Percentiles rank a stretch among this genome's conserved stretches.
Evolutionary conservation across 2,329 filamentous ascomycete genomes (phyloP).

Genomic region (Xylaria multiplex): DNA sequence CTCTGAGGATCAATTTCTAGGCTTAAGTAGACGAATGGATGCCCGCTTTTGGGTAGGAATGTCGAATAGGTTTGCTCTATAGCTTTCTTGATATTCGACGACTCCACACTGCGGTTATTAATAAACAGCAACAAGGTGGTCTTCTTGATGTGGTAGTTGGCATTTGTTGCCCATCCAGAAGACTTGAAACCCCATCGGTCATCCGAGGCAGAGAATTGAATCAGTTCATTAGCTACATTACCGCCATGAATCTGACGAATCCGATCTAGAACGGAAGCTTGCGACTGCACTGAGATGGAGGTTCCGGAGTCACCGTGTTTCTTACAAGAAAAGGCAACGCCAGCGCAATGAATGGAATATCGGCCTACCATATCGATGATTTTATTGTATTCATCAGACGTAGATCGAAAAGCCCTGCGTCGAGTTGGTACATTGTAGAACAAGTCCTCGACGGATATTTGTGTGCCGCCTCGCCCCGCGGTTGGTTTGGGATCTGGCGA

Average conservation of each 20-base stretch:
- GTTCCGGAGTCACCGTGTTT: constrained; percentile 90
- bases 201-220: constrained; percentile 78
- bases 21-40: constrained; percentile 92
- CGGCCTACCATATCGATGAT: constrained; percentile 94
- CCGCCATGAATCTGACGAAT: constrained; percentile 91
- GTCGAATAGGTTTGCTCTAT: constrained; percentile 88
- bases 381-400: constrained; percentile 96
- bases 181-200: constrained; percentile 85
- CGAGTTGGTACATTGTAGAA: constrained; percentile 97
- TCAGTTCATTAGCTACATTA: constrained; percentile 85
- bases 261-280: constrained; percentile 78
- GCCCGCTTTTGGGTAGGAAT: constrained; percentile 92
- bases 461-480: constrained; percentile 88
- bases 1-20: constrained; percentile 91
- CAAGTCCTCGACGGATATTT: constrained; percentile 95
- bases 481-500: constrained; percentile 85
- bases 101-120: constrained; percentile 95
- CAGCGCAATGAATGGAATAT: constrained; percentile 89
- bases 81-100: constrained; percentile 84
- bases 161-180: constrained; percentile 84
- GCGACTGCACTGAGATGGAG: constrained; percentile 80
- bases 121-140: constrained; percentile 92
- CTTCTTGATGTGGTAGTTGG: constrained; percentile 93
- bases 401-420: constrained; percentile 86
- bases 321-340: constrained; percentile 96